Conservation (phyloP, 2,329 filamentous ascomycete genomes). For the Colletotrichum falcatum region DNA sequence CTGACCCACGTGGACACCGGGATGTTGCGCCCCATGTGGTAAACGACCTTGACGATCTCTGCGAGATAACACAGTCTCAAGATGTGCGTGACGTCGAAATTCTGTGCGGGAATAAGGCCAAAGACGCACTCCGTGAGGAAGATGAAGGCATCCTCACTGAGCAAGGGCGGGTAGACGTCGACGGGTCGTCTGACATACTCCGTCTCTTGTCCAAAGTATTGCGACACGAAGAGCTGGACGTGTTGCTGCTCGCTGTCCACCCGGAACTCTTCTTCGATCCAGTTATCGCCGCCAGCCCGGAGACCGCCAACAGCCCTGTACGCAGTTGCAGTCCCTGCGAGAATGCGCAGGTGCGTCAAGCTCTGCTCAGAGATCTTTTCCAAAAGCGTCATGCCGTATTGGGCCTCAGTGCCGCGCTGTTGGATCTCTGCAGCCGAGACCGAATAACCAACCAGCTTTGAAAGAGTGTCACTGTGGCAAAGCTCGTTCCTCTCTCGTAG, state of each 20-base stretch:
- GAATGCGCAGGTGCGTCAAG: conserved; percentile 86
- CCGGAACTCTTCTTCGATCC: conserved; percentile 74
- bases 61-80: conserved; percentile 89
- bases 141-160: conserved; percentile 78
- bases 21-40: conserved; percentile 68
- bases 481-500: conserved; percentile 57
- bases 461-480: conserved; percentile 68
- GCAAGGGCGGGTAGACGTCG: conserved; percentile 66
- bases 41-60: conserved; percentile 87
- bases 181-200: conserved; percentile 55
- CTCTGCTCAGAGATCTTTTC: conserved; percentile 87
- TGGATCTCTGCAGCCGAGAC: conserved; percentile 92
- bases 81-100: conserved; percentile 81
- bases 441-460: conserved; percentile 80
- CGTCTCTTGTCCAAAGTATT: conserved; percentile 60
- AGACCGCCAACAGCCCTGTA: conserved; percentile 84
- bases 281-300: conserved; percentile 68
- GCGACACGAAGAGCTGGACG: conserved; percentile 78
- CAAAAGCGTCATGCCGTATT: conserved; percentile 79
- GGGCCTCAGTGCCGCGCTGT: conserved; percentile 84
- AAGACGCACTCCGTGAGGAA: conserved; percentile 86
- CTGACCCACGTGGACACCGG: conserved; percentile 62
- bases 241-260: conserved; percentile 78
- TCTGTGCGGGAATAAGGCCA: conserved; percentile 74
- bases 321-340: conserved; percentile 88